Percentiles rank a stretch among this genome's conserved stretches.
These are phyloP conservation scores for Dacryopinax primogenitus DNA, from an alignment of 768 basidiomycete species.

Conservation along the genomic window DNA sequence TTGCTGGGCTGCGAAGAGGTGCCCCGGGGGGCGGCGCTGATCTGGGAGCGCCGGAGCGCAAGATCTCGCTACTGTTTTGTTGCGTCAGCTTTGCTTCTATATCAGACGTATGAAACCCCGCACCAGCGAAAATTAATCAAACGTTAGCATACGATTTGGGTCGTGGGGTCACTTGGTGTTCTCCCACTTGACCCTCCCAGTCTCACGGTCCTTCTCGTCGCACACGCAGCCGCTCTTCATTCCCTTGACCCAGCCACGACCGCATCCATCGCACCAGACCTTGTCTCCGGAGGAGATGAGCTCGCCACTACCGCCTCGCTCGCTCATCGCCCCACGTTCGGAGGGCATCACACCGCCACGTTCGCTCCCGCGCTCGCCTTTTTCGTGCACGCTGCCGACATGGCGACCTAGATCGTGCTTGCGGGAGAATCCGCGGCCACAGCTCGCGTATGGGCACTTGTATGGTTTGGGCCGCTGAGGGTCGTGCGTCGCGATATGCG, in stretches of 20 bases:
- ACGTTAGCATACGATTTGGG: background rate
- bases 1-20: background rate
- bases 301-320: background rate
- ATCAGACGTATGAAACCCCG: no score
- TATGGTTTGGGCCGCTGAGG: conserved; percentile 83
- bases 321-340: background rate
- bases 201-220: background rate
- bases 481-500: conserved; percentile 89
- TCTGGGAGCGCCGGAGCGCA: conserved; percentile 1
- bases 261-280: conserved; percentile 61
- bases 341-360: background rate
- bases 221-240: conserved; percentile 12
- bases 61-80: background rate
- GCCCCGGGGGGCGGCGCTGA: conserved; percentile 9
- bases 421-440: conserved; percentile 82
- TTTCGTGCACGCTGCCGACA: conserved; percentile 70
- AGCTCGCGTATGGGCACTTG: conserved; percentile 71
- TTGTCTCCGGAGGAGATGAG: conserved; percentile 23
- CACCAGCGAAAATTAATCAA: background rate
- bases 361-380: conserved; percentile 37
- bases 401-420: conserved; percentile 91
- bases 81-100: background rate
- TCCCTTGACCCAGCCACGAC: conserved; percentile 40
- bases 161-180: background rate
- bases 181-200: background rate